Evolutionary conservation across 305 asterid genomes (phyloP).

Genomic region (Ruellia speciosa): DNA sequence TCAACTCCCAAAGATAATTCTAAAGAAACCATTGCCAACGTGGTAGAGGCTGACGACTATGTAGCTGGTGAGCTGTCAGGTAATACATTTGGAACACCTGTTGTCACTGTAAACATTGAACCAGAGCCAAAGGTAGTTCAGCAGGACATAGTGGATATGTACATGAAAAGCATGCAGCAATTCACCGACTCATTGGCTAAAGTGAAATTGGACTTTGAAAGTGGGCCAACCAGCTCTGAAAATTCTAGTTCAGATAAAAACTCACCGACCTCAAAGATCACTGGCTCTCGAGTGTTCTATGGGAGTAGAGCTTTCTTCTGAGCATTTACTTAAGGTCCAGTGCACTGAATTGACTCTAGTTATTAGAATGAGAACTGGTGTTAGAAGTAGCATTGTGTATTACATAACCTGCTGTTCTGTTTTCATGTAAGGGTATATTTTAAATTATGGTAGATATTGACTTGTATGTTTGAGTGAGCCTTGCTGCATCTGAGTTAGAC

Average conservation of each 20-base stretch:
- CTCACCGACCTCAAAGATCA: constrained; percentile 48
- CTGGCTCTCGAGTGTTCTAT: constrained; percentile 66
- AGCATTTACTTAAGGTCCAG: constrained; percentile 22
- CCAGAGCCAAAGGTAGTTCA: constrained; percentile 52
- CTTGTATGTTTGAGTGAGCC: constrained; percentile 26
- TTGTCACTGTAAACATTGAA: constrained; percentile 30
- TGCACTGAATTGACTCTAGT: constrained; percentile 36
- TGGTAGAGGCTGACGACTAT: constrained; percentile 26
- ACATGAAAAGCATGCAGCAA: constrained; percentile 83
- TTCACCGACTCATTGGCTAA: constrained; percentile 71
- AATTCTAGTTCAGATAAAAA: constrained; percentile 59
- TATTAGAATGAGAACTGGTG: constrained; percentile 37
- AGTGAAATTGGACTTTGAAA: constrained; percentile 75
- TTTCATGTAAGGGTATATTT: constrained; percentile 17
- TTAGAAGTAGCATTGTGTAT: constrained; percentile 28
- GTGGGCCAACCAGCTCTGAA: constrained; percentile 64
- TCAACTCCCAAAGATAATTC: constrained; percentile 30
- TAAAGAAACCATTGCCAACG: constrained; percentile 18
- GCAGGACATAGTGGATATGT: constrained; percentile 71
- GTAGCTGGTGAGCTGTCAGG: neutral
- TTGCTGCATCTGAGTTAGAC: constrained; percentile 9
- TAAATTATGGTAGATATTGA: constrained; percentile 24
- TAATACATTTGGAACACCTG: constrained; percentile 26
- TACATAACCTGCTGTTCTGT: constrained; percentile 28
- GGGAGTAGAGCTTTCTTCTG: constrained; percentile 54